Evolutionary conservation across 2,329 filamentous ascomycete species (phyloP).

Genomic region (Amauroascus verrucosus): DNA sequence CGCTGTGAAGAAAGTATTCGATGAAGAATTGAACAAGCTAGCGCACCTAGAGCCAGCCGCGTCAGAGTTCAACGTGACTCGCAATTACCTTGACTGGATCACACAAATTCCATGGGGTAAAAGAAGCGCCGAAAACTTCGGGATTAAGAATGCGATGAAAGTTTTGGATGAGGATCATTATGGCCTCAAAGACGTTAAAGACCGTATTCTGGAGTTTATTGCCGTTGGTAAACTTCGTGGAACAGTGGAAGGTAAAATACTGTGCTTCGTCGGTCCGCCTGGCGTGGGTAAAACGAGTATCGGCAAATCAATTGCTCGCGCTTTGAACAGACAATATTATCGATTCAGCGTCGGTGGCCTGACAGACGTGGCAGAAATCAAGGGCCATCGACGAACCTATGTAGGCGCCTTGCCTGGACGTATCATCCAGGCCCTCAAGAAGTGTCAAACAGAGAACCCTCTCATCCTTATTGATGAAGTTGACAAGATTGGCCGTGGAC

Average conservation of each 20-base stretch:
- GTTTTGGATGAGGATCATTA: constrained; percentile 96
- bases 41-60: constrained; percentile 89
- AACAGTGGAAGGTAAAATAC: constrained; percentile 94
- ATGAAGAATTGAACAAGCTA: constrained; percentile 95
- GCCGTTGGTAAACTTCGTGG: constrained; percentile 94
- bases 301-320: constrained; percentile 92
- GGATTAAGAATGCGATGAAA: constrained; percentile 77
- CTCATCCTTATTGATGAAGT: constrained; percentile 94
- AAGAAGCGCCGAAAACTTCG: constrained; percentile 91
- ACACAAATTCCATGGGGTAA: constrained; percentile 98
- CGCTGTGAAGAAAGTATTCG: constrained; percentile 91
- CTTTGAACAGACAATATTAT: constrained; percentile 93
- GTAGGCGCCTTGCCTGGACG: constrained; percentile 90
- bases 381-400: constrained; percentile 91
- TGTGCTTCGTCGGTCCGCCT: constrained; percentile 93
- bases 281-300: constrained; percentile 99
- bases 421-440: constrained; percentile 97
- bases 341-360: constrained; percentile 94
- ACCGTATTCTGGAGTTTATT: constrained; percentile 95
- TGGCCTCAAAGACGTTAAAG: constrained; percentile 94
- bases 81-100: constrained; percentile 97
- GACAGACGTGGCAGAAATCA: constrained; percentile 97
- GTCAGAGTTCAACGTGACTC: constrained; percentile 95
- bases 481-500: constrained; percentile 93
- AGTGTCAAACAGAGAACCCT: constrained; percentile 97